Conservation (phyloP, 768 basidiomycete species). For the Brasilioporus rufonigricans region DNA sequence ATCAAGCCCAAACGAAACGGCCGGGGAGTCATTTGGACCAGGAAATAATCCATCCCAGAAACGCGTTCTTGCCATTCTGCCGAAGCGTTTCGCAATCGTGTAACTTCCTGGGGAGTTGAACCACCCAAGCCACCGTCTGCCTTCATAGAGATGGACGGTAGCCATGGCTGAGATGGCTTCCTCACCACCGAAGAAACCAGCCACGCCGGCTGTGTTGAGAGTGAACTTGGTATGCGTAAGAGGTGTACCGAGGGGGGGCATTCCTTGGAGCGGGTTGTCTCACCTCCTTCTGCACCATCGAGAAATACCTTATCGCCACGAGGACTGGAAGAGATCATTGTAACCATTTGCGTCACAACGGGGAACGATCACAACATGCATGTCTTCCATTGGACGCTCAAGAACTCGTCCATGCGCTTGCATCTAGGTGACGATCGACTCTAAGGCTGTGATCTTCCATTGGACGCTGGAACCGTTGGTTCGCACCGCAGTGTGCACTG, state of each 20-base stretch:
- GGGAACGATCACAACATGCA: neutral
- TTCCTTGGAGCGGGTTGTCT: neutral
- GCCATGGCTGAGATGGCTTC: conserved; percentile 35
- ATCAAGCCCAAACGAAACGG: conserved; percentile 26
- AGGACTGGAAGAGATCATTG: neutral
- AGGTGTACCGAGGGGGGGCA: conserved; percentile 15
- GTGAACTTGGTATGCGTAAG: conserved; percentile 20
- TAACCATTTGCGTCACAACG: neutral
- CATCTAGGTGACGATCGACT: neutral
- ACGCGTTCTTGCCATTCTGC: conserved; percentile 27
- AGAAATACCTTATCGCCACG: neutral
- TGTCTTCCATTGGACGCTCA: neutral
- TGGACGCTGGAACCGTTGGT: neutral
- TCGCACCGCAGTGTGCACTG: no score
- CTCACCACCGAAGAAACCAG: conserved; percentile 37
- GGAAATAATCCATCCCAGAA: conserved; percentile 35
- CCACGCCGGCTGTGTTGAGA: conserved; percentile 30
- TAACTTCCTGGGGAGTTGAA: conserved; percentile 37
- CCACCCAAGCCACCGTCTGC: conserved; percentile 35
- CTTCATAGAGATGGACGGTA: conserved; percentile 11
- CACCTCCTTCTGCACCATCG: neutral
- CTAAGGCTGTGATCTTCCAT: neutral
- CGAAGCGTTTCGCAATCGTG: conserved; percentile 32
- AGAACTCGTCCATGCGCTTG: neutral
- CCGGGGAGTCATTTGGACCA: conserved; percentile 25